Conservation (phyloP, 2,329 filamentous ascomycete species). For the Leptographium galeiforme region DNA sequence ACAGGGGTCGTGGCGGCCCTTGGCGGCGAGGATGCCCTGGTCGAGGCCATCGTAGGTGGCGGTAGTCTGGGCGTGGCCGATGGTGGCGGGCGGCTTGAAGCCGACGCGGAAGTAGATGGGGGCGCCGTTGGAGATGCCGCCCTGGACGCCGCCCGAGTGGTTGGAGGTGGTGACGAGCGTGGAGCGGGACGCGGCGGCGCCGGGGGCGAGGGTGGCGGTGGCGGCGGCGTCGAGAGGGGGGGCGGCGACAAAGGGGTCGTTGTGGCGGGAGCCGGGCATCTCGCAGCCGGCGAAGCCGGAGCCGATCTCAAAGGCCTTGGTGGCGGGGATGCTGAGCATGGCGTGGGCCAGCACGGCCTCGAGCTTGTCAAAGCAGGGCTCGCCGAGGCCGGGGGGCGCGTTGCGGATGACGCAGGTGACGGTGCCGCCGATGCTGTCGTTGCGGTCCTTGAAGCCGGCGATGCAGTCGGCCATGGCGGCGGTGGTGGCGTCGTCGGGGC, state of each 20-base stretch:
- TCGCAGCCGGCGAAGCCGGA: constrained; percentile 82
- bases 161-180: constrained; percentile 79
- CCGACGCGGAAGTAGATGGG: constrained; percentile 88
- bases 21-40: constrained; percentile 71
- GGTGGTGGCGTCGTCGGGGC: constrained; percentile 12
- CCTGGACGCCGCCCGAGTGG: constrained; percentile 89
- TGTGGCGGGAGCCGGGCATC: constrained; percentile 79
- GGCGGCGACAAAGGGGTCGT: constrained; percentile 67
- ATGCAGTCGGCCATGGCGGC: constrained; percentile 68
- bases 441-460: constrained; percentile 58
- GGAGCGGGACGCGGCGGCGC: constrained; percentile 36
- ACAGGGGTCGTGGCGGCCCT: constrained; percentile 88
- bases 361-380: constrained; percentile 91
- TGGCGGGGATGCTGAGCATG: constrained; percentile 90
- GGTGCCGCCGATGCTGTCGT: constrained; percentile 88
- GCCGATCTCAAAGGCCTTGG: constrained; percentile 91
- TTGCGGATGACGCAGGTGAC: constrained; percentile 90
- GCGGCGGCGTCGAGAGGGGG: constrained; percentile 26
- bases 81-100: constrained; percentile 93
- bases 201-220: constrained; percentile 26
- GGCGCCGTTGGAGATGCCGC: constrained; percentile 86
- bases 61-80: constrained; percentile 76
- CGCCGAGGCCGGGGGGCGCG: constrained; percentile 71
- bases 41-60: constrained; percentile 58
- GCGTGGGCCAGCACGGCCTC: constrained; percentile 85